phyloP scores from a whole-genome alignment of 2,329 filamentous ascomycete species.

The Penicillium sp. region DNA sequence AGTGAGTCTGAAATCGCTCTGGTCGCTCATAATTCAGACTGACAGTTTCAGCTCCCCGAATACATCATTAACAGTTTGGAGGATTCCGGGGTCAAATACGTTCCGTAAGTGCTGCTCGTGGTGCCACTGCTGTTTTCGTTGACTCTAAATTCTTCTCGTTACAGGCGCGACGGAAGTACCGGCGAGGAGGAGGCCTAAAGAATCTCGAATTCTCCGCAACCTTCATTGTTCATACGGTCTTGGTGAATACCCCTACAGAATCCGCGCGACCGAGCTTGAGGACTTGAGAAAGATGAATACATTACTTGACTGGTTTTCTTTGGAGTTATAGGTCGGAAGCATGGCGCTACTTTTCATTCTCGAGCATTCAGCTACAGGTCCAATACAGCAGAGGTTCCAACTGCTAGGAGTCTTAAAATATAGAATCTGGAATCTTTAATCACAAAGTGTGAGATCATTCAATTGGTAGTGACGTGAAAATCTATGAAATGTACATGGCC shows the following conservation, averaged over 20 bases:
- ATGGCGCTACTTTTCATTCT: constrained; percentile 18
- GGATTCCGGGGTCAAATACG: constrained; percentile 60
- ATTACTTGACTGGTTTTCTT: constrained; percentile 8
- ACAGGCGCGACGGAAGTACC: constrained; percentile 47
- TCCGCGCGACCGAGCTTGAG: background rate
- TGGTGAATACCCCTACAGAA: constrained; percentile 11
- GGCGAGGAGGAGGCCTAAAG: constrained; percentile 44
- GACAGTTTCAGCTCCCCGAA: constrained; percentile 49
- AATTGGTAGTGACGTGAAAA: constrained; percentile 10
- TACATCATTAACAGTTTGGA: constrained; percentile 57
- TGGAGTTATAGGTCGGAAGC: constrained; percentile 24
- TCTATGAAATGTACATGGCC: constrained; percentile 19
- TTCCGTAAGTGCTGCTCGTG: constrained; percentile 47
- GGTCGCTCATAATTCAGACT: background rate
- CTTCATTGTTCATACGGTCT: background rate
- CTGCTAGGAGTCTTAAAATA: constrained; percentile 3
- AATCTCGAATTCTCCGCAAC: background rate
- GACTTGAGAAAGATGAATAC: background rate
- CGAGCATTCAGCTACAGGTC: constrained; percentile 13
- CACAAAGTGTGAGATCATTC: constrained; percentile 7
- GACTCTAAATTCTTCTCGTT: constrained; percentile 1
- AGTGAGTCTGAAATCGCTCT: constrained; percentile 38
- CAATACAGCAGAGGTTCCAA: constrained; percentile 9
- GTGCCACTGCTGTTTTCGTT: constrained; percentile 2
- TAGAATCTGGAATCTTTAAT: background rate